phyloP scores from a whole-genome alignment of 2,329 filamentous ascomycete species.

The Fusarium avenaceum region DNA sequence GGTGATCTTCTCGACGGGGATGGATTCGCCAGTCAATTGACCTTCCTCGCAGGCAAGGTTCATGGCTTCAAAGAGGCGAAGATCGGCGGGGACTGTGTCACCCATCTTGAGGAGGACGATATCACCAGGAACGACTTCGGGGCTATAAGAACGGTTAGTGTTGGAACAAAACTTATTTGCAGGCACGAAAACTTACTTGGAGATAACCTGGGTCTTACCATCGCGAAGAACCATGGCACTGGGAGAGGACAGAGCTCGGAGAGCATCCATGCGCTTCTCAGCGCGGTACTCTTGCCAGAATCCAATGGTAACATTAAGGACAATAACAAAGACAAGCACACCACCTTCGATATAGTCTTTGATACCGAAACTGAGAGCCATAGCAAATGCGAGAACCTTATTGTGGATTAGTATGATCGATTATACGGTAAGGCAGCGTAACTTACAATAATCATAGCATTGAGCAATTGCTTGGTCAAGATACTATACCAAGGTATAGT shows the following conservation, averaged over 20 bases:
- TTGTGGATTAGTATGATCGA: conserved; percentile 4
- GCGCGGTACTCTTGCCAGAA: conserved; percentile 75
- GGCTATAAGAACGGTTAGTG: conserved; percentile 55
- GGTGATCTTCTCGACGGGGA: conserved; percentile 76
- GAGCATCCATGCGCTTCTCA: conserved; percentile 76
- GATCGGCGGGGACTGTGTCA: conserved; percentile 80
- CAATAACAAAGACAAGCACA: conserved; percentile 75
- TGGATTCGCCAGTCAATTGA: conserved; percentile 81
- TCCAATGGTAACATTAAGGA: conserved; percentile 77
- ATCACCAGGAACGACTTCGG: conserved; percentile 79
- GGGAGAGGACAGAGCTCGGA: conserved; percentile 72
- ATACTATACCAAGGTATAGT: conserved; percentile 80
- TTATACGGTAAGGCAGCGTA: not conserved
- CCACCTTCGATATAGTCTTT: conserved; percentile 76
- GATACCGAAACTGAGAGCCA: conserved; percentile 78
- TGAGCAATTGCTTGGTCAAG: conserved; percentile 78
- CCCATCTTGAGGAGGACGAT: conserved; percentile 77
- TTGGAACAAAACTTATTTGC: not conserved
- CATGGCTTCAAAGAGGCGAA: conserved; percentile 79
- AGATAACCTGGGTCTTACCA: conserved; percentile 68
- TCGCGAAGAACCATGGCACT: conserved; percentile 73
- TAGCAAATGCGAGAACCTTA: conserved; percentile 82
- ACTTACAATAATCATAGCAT: conserved; percentile 81
- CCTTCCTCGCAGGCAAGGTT: conserved; percentile 86
- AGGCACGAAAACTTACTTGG: conserved; percentile 62